Conservation (phyloP, 1,284 basidiomycete species). For the Leccinum pachyderme region DNA sequence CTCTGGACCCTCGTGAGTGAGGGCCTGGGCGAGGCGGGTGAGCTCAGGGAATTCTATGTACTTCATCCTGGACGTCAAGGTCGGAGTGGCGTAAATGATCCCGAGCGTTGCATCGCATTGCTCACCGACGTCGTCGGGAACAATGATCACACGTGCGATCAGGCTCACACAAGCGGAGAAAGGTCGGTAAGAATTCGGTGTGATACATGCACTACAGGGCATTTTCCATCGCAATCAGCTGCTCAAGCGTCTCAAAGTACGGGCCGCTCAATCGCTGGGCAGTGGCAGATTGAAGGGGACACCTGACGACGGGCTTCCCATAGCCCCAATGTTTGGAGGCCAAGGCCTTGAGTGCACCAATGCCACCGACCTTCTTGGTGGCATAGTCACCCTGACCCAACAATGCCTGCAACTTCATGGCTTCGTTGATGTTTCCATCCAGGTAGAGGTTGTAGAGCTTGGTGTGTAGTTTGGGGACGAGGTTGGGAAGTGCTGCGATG, state of each 20-base stretch:
- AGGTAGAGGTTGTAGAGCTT: slow-evolving; percentile 59
- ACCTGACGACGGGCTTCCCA: slow-evolving; percentile 55
- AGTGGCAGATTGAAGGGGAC: slow-evolving; percentile 52
- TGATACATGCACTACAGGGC: slow-evolving; percentile 36
- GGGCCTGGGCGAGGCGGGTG: slow-evolving; percentile 76
- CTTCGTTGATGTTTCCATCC: slow-evolving; percentile 61
- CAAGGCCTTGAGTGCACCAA: slow-evolving; percentile 69
- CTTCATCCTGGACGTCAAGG: slow-evolving; percentile 63
- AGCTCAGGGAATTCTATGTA: slow-evolving; percentile 87
- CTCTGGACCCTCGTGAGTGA: slow-evolving; percentile 84
- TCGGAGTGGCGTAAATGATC: background rate
- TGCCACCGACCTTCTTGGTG: slow-evolving; percentile 66
- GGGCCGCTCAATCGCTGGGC: slow-evolving; percentile 32
- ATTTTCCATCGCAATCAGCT: slow-evolving; percentile 66
- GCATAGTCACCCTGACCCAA: slow-evolving; percentile 76
- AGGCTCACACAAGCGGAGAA: background rate
- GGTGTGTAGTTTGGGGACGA: slow-evolving; percentile 72
- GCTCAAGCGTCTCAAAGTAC: slow-evolving; percentile 42
- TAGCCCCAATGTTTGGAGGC: slow-evolving; percentile 70
- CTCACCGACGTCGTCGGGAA: too few relatives aligned
- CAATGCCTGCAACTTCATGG: slow-evolving; percentile 65
- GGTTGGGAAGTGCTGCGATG: slow-evolving; percentile 76
- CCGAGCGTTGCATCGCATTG: background rate
- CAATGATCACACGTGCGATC: background rate
- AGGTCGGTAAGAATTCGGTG: background rate